These are phyloP conservation scores for Penicillium soppii DNA, from an alignment of 495 filamentous ascomycete genomes.

Conservation along the genomic window DNA sequence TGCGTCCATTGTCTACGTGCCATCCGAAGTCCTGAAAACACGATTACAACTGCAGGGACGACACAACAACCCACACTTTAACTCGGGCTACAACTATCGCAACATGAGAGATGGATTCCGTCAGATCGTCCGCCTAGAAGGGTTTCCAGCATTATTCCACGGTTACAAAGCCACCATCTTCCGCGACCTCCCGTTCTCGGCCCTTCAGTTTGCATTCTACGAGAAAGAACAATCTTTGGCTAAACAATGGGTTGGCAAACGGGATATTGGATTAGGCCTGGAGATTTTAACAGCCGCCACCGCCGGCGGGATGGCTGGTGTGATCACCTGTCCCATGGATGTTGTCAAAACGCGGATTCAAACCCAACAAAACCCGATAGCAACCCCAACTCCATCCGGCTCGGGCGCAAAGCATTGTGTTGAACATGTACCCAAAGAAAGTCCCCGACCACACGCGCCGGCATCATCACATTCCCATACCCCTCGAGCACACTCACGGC, in stretches of 20 bases:
- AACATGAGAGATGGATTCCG: conserved; percentile 73
- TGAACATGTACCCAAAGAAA: conserved; percentile 37
- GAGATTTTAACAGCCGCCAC: conserved; percentile 88
- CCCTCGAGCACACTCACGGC: conserved; percentile 45
- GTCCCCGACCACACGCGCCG: conserved; percentile 31
- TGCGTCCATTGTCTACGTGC: conserved; percentile 89
- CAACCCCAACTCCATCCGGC: conserved; percentile 13
- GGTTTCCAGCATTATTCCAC: conserved; percentile 81
- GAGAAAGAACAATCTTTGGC: conserved; percentile 87
- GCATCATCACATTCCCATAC: conserved; percentile 24
- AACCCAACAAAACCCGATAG: conserved; percentile 83
- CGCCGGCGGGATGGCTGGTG: conserved; percentile 92
- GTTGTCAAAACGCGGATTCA: conserved; percentile 98
- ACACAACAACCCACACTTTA: conserved; percentile 90
- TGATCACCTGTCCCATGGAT: conserved; percentile 92
- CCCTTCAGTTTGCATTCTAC: conserved; percentile 96
- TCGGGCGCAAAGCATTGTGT: conserved; percentile 20
- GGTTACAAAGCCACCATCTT: conserved; percentile 93
- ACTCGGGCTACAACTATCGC: conserved; percentile 92
- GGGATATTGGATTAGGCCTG: conserved; percentile 78
- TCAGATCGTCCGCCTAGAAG: conserved; percentile 81
- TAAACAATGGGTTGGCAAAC: conserved; percentile 65
- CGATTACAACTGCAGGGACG: conserved; percentile 91
- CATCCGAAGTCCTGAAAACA: conserved; percentile 95
- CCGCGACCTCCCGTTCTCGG: conserved; percentile 93